Evolutionary conservation across 1,284 basidiomycete species (phyloP).

Genomic region (Omphalotus olearius): DNA sequence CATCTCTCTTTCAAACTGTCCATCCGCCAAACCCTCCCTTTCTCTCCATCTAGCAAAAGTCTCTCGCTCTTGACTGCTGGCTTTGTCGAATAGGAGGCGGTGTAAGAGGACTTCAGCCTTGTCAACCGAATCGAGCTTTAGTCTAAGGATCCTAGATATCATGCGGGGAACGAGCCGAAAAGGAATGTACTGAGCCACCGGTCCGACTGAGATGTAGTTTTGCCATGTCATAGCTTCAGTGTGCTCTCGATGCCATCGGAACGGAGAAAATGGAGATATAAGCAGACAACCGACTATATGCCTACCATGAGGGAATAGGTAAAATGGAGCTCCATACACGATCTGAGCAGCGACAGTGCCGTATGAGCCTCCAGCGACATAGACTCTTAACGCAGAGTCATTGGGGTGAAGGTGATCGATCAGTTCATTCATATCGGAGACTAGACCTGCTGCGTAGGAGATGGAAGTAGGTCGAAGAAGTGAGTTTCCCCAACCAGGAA

Average conservation of each 20-base stretch:
- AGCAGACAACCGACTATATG: constrained; percentile 37
- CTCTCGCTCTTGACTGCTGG: constrained; percentile 33
- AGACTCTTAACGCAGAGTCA: constrained; percentile 29
- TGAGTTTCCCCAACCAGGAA: constrained; percentile 42
- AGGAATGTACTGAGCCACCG: constrained; percentile 28
- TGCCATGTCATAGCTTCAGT: constrained; percentile 30
- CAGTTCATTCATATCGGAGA: constrained; percentile 32
- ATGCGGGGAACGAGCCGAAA: constrained; percentile 27
- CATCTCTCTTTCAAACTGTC: constrained; percentile 31
- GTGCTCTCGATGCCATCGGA: constrained; percentile 34
- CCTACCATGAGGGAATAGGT: constrained; percentile 39
- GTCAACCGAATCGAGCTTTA: constrained; percentile 28
- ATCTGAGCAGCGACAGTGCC: constrained; percentile 46
- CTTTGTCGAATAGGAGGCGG: constrained; percentile 32
- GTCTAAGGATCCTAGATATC: constrained; percentile 17
- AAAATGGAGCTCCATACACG: constrained; percentile 43
- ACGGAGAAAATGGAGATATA: constrained; percentile 34
- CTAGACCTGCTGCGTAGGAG: constrained; percentile 32
- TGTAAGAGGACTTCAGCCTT: constrained; percentile 32
- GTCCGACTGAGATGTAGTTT: constrained; percentile 36
- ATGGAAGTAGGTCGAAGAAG: constrained; percentile 26
- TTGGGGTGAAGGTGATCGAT: constrained; percentile 35
- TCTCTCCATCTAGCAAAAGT: constrained; percentile 32
- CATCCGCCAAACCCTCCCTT: constrained; percentile 30
- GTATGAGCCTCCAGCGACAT: constrained; percentile 41